Conservation (phyloP, 2,329 filamentous ascomycete genomes). For the Ilyonectria destructans region DNA sequence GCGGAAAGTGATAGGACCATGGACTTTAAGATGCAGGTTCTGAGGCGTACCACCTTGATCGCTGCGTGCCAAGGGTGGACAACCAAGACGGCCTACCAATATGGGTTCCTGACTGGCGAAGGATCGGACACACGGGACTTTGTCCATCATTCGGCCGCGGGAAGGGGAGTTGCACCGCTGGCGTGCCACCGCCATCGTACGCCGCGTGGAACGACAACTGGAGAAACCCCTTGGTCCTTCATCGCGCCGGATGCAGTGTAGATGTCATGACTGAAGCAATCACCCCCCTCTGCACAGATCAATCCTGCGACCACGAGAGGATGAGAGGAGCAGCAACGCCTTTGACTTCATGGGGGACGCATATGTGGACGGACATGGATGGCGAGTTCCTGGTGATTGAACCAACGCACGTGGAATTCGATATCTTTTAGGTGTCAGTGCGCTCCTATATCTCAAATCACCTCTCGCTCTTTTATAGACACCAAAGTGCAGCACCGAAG, state of each 20-base stretch:
- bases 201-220: background rate
- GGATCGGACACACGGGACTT: constrained; percentile 17
- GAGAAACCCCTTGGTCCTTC: constrained; percentile 11
- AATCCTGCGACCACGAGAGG: constrained; percentile 10
- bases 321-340: background rate
- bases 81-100: constrained; percentile 17
- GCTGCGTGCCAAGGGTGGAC: constrained; percentile 15
- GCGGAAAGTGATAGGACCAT: constrained; percentile 24
- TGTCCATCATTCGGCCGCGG: background rate
- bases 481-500: background rate
- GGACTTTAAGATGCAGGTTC: constrained; percentile 19
- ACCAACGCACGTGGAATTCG: constrained; percentile 20
- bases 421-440: constrained; percentile 2
- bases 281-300: background rate
- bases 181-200: background rate
- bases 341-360: constrained; percentile 38
- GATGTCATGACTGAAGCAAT: constrained; percentile 1
- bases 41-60: constrained; percentile 27
- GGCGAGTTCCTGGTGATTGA: constrained; percentile 37
- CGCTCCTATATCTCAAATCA: background rate
- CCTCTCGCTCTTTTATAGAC: background rate
- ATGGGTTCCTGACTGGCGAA: constrained; percentile 39
- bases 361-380: constrained; percentile 41
- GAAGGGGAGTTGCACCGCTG: constrained; percentile 1
- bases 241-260: constrained; percentile 10